These are phyloP conservation scores for Rauvolfia tetraphylla DNA, from an alignment of 257 asterid genomes.

Conservation along the genomic window DNA sequence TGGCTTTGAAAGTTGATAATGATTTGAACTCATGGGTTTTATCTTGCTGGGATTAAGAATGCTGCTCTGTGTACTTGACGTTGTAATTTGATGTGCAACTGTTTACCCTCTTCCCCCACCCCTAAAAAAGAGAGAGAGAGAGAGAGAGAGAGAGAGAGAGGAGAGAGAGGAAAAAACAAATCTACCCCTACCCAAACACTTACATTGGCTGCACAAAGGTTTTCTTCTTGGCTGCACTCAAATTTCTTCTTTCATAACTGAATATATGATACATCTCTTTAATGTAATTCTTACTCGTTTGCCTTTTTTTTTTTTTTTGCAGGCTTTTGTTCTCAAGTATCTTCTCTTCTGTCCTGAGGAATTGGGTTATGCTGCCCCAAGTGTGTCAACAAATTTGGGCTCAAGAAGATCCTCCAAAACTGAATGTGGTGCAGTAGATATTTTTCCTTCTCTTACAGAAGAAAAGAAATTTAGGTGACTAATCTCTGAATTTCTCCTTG, in stretches of 20 bases:
- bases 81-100: not conserved
- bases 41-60: not conserved
- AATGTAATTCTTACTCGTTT: not conserved
- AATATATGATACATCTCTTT: not conserved
- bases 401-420: slow-evolving; percentile 36
- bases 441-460: slow-evolving; percentile 66
- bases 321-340: slow-evolving; percentile 94
- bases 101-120: not conserved
- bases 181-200: not conserved
- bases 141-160: not conserved
- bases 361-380: slow-evolving; percentile 31
- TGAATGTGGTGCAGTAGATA: slow-evolving; percentile 55
- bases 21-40: not conserved
- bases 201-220: not conserved
- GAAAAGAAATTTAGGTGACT: slow-evolving; percentile 69
- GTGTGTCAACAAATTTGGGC: slow-evolving; percentile 28
- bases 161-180: not conserved
- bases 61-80: not conserved
- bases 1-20: not conserved
- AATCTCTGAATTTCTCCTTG: slow-evolving; percentile 8
- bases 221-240: not conserved
- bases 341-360: slow-evolving; percentile 68
- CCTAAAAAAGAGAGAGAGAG: not conserved
- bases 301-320: slow-evolving; percentile 36
- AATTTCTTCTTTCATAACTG: not conserved